Base-by-base conservation (phyloP, 352 stramenopile genomes). In the Globisporangium irregulare region DNA sequence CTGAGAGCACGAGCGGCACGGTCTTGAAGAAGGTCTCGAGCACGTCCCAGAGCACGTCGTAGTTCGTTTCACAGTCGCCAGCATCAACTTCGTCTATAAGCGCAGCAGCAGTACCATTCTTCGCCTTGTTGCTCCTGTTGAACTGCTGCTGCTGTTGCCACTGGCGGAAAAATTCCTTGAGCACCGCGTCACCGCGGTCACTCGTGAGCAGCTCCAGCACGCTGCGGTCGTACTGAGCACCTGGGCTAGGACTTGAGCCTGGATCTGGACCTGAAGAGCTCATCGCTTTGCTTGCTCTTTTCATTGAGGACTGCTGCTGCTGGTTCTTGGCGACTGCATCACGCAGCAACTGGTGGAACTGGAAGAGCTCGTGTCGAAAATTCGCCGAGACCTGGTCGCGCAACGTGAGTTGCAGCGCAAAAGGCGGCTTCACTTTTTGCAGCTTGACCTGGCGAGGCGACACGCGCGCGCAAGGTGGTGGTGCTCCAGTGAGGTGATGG, bases 1-100 rank as follows among this genome's bases (percentile, higher is more conserved):
- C 80, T 0, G 75, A 72, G 3, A 91, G 63, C 14, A 90, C 73
- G 12, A 87, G 68, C 25, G 86, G 83, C 0, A 93, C 63, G 43
- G 74, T 84, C 25, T 74, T 67, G 43, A 93, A 91, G 41, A 93
- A 78, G 32, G 80, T 87, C 27, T 93, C 82, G 8, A 93, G 68
- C 8, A 92, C 76, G n/a, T 79, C 66, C 73, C 75, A 86, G 4
- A 92, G 73, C 65, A 84, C 62, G 5, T 70, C 71, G 15, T 72
- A 61, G n/a, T 82, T 69, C 64, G 20, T 56, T 38, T 36, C 64
- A 46, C 38, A 46, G 18, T 46, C 14, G 6, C 9, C 8, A 54
- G 0, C 3, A 54, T 41, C 12, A n/a, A 18, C 4, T 61, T 22
- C 46, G 56, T 22, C 56, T 62, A 62, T 32, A 50, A 62, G 32